phyloP scores from a whole-genome alignment of 2,329 filamentous ascomycete species.

The Lachnellula hyalina region DNA sequence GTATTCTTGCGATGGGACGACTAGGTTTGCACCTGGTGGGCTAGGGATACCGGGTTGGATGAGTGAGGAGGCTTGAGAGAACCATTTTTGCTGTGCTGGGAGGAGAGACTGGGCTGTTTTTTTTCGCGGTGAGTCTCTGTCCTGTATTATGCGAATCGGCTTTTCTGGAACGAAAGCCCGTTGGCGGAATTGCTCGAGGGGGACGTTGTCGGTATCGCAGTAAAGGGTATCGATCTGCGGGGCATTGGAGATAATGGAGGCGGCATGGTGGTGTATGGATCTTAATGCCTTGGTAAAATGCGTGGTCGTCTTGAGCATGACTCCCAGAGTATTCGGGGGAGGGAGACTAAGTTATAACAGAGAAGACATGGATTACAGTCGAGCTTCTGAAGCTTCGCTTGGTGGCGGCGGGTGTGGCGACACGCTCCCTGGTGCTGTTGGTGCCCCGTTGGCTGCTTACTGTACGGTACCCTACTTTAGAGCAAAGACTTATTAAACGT shows the following conservation, averaged over 20 bases:
- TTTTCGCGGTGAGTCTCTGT: neutral
- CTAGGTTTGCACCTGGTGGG: neutral
- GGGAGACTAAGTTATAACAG: neutral
- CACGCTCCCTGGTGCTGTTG: no score
- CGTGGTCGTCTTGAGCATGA: neutral
- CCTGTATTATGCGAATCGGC: conserved; percentile 45
- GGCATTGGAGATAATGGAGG: neutral
- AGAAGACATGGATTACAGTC: no score
- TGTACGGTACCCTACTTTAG: no score
- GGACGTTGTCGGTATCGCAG: conserved; percentile 16
- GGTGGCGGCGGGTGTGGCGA: neutral
- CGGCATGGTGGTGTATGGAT: neutral
- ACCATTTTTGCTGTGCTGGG: conserved; percentile 57
- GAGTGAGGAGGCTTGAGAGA: conserved; percentile 30
- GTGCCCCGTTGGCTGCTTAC: no score
- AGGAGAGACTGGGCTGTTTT: conserved; percentile 36
- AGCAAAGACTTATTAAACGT: no score
- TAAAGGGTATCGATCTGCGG: conserved; percentile 7
- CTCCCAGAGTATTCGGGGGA: neutral
- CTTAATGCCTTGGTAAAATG: neutral
- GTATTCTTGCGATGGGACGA: conserved; percentile 27
- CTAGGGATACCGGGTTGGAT: neutral
- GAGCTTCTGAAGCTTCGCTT: neutral
- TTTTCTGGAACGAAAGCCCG: conserved; percentile 46
- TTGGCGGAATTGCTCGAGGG: conserved; percentile 45